phyloP scores from a whole-genome alignment of 2,329 filamentous ascomycete species.

The Fusarium sp. region DNA sequence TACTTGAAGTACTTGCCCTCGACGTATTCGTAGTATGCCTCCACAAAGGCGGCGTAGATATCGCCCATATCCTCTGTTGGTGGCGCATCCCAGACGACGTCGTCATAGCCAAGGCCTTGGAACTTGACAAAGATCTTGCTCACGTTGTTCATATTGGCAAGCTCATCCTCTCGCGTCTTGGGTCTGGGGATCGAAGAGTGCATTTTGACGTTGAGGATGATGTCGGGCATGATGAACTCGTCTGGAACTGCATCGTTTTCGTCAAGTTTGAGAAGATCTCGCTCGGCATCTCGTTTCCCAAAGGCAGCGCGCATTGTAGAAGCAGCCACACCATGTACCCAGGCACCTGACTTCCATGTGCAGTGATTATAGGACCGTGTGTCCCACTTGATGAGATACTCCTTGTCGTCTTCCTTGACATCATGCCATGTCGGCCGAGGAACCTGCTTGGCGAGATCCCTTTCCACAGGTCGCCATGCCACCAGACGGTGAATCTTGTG shows the following conservation, averaged over 20 bases:
- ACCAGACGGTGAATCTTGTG: constrained; percentile 82
- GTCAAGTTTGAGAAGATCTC: constrained; percentile 72
- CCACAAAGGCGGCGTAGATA: constrained; percentile 82
- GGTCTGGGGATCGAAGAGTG: constrained; percentile 58
- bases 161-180: constrained; percentile 75
- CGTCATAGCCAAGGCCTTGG: constrained; percentile 90
- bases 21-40: constrained; percentile 89
- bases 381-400: constrained; percentile 94
- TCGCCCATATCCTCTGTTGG: constrained; percentile 73
- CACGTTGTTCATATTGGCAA: constrained; percentile 78
- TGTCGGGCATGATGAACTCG: constrained; percentile 86
- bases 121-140: constrained; percentile 87
- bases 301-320: constrained; percentile 79
- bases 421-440: constrained; percentile 56
- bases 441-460: constrained; percentile 2
- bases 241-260: constrained; percentile 86
- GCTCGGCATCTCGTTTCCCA: constrained; percentile 73
- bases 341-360: constrained; percentile 88
- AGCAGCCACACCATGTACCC: constrained; percentile 81
- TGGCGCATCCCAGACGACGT: constrained; percentile 89
- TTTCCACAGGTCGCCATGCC: constrained; percentile 81
- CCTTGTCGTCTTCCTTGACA: constrained; percentile 73
- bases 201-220: constrained; percentile 83
- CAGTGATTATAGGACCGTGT: constrained; percentile 83
- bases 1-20: constrained; percentile 77